These are phyloP conservation scores for Aureobasidium sp. DNA, from an alignment of 2,329 filamentous ascomycete genomes.

Conservation along the genomic window DNA sequence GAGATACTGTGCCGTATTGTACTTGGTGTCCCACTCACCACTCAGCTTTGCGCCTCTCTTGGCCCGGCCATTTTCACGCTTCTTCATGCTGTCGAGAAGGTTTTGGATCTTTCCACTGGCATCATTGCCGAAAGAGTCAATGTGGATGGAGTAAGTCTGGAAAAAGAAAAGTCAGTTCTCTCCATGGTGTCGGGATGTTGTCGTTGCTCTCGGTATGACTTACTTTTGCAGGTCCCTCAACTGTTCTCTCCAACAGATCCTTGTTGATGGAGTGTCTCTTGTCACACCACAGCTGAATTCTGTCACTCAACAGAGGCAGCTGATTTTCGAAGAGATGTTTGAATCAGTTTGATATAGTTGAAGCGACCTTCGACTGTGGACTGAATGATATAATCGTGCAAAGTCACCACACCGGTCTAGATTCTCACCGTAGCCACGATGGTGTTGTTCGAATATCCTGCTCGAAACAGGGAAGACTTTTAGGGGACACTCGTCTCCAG, in stretches of 20 bases:
- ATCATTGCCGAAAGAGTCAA: neutral
- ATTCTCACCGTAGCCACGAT: slow-evolving; percentile 13
- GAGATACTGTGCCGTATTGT: neutral
- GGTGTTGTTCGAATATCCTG: slow-evolving; percentile 18
- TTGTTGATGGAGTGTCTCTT: neutral
- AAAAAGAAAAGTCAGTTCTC: neutral
- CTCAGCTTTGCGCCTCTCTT: neutral
- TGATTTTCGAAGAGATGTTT: neutral
- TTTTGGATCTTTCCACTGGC: neutral
- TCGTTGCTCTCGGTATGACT: neutral
- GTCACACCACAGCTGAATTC: neutral
- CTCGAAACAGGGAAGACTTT: slow-evolving; percentile 18
- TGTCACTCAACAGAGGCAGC: neutral
- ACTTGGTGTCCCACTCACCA: neutral
- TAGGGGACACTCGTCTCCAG: slow-evolving; percentile 10
- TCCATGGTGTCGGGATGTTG: too few relatives aligned
- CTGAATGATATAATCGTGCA: slow-evolving; percentile 6
- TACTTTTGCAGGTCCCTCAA: neutral
- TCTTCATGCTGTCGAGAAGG: neutral
- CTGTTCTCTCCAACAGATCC: neutral
- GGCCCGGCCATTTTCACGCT: neutral
- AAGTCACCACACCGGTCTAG: slow-evolving; percentile 18
- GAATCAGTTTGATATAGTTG: slow-evolving; percentile 19
- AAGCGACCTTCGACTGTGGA: slow-evolving; percentile 18
- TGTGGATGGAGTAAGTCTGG: neutral